Base-by-base conservation (phyloP, 495 filamentous ascomycete species). In the Aspergillus ostianus region DNA sequence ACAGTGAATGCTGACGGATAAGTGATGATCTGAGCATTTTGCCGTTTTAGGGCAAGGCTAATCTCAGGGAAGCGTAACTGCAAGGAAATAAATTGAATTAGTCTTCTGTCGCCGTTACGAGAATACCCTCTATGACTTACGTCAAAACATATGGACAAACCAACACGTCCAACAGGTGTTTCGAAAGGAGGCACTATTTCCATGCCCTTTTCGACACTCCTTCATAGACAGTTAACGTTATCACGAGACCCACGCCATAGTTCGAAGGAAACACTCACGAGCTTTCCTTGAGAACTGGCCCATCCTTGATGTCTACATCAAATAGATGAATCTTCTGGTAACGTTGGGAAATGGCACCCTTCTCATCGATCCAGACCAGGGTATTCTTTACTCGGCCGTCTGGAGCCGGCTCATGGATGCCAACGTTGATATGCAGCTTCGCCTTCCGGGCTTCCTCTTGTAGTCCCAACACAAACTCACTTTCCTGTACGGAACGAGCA, bases 1-100 rank as follows among this genome's bases (percentile, higher is more conserved):
- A 96, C 80, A 10, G 92, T 97, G 69, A 97, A 98, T 17, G 94
- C 93, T 1, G 88, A 92, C 3, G 93, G 94, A 71, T 90, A 97
- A 0, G 91, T 87, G 53, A 98, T 80, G 54, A 96, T 77, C 50
- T 96, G 84, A 15, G 90, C 90, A 27, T 81, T 80, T 58, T 86
- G 82, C 49, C 84, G 81, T 15, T 81, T 82, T 18, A 97, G 78
- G 6, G 85, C 76, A 15, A 94, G 73, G 4, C 84, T 80, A 12
- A 88, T 83, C 61, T 96, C 91, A 0, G 93, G 88, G 63, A 97
- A 98, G 0, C 93, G 88, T 45, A 91, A 66, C 80, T 82, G 60
- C 15, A 58, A 23, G 3, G 51, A 41, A 18, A 50, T 51, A 19
- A 26, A 26, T 26, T 9, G n/a, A 29, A 5, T 4, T 29, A 30